A percentile compares a stretch with the other conserved stretches of the same genome.
phyloP scores from a whole-genome alignment of 768 basidiomycete species.

The Cyathus striatus region DNA sequence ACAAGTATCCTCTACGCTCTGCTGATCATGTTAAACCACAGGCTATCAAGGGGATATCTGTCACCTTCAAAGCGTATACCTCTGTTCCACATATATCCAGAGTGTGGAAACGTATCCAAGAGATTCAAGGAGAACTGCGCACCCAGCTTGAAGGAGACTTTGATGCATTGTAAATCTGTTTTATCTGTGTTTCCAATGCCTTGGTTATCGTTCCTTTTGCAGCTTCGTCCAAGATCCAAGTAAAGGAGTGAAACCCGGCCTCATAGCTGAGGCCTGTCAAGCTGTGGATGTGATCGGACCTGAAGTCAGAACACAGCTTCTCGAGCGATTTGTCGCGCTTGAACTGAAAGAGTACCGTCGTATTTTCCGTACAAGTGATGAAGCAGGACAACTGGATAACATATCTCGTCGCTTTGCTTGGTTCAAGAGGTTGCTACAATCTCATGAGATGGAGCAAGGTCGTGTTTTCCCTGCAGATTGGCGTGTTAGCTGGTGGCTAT shows the following conservation, averaged over 20 bases:
- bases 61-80: slow-evolving; percentile 74
- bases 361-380: slow-evolving; percentile 89
- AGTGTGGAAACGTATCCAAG: slow-evolving; percentile 75
- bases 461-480: slow-evolving; percentile 81
- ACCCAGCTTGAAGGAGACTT: slow-evolving; percentile 85
- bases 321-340: slow-evolving; percentile 85
- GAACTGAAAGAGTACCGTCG: slow-evolving; percentile 95
- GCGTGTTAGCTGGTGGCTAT: slow-evolving; percentile 78
- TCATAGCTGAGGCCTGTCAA: slow-evolving; percentile 79
- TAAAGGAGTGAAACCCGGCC: slow-evolving; percentile 56
- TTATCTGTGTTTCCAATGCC: background rate
- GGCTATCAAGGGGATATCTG: slow-evolving; percentile 86
- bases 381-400: slow-evolving; percentile 96
- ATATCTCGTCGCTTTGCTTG: slow-evolving; percentile 89
- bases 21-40: slow-evolving; percentile 19
- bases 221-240: slow-evolving; percentile 80
- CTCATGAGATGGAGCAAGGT: slow-evolving; percentile 84
- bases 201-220: background rate
- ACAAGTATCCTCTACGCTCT: background rate
- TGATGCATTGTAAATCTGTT: slow-evolving; percentile 74
- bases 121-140: slow-evolving; percentile 79
- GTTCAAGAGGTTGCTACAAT: slow-evolving; percentile 82
- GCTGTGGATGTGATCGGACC: slow-evolving; percentile 85
- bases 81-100: slow-evolving; percentile 73
- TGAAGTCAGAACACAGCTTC: slow-evolving; percentile 75